Evolutionary conservation across 306 rosid species (phyloP).

Genomic region (Sechiopsis laciniata): DNA sequence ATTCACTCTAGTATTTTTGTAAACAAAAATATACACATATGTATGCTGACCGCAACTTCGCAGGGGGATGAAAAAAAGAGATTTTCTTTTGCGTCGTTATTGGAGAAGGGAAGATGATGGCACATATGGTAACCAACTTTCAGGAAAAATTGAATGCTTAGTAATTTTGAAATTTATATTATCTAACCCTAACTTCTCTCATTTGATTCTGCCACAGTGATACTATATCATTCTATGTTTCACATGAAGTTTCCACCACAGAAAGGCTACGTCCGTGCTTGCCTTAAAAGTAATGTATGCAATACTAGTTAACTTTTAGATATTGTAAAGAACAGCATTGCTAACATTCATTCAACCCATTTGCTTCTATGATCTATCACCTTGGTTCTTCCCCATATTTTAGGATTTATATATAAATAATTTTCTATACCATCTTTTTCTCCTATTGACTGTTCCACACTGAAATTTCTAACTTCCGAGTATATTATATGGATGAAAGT

Average conservation of each 20-base stretch:
- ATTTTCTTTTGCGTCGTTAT: constrained; percentile 65
- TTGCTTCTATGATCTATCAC: neutral
- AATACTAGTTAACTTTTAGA: constrained; percentile 26
- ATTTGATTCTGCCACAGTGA: constrained; percentile 45
- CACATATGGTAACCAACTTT: constrained; percentile 59
- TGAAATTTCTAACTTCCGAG: neutral
- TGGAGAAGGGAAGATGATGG: constrained; percentile 99
- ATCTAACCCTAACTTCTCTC: constrained; percentile 27
- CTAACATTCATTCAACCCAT: constrained; percentile 4
- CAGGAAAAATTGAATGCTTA: constrained; percentile 14
- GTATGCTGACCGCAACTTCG: constrained; percentile 28
- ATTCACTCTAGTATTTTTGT: neutral
- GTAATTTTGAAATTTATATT: constrained; percentile 15
- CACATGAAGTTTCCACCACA: constrained; percentile 63
- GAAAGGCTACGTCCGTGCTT: constrained; percentile 77
- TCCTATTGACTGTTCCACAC: neutral
- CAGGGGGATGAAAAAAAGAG: constrained; percentile 86
- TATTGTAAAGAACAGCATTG: constrained; percentile 1
- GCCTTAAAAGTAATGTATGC: constrained; percentile 87
- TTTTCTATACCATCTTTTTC: neutral
- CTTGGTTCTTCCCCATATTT: neutral
- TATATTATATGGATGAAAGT: constrained; percentile 18
- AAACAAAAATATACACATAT: constrained; percentile 9
- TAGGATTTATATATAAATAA: neutral
- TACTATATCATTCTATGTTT: constrained; percentile 65